A percentile compares a stretch with the other conserved stretches of the same genome.
Conservation (phyloP, 164 flowering plant genomes). For the Annona cherimola region DNA sequence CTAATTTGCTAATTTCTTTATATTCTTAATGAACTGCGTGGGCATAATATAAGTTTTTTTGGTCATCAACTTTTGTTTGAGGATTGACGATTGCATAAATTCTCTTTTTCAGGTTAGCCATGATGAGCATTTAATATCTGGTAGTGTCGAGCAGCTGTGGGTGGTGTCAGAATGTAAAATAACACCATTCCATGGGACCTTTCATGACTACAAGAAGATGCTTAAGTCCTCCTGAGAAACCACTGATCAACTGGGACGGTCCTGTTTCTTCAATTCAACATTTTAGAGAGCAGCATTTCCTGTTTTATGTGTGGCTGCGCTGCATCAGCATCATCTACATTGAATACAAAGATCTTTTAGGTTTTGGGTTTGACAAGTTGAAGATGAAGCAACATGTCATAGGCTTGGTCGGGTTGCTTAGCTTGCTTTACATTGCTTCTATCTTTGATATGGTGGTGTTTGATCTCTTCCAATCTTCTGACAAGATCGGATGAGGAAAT, state of each 20-base stretch:
- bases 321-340: background rate
- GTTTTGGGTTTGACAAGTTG: background rate
- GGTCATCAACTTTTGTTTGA: background rate
- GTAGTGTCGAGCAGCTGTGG: constrained; percentile 97
- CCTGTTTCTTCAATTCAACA: background rate
- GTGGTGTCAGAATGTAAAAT: constrained; percentile 76
- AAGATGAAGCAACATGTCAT: background rate
- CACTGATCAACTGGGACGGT: background rate
- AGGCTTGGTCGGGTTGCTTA: no score
- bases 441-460: no score
- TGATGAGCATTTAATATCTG: constrained; percentile 95
- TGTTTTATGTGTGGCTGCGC: background rate
- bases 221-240: constrained; percentile 41
- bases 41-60: no score
- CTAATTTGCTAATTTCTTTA: background rate
- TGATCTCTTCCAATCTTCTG: no score
- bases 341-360: background rate
- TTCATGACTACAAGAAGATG: constrained; percentile 87
- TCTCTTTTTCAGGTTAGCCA: constrained; percentile 77
- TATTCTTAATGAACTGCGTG: background rate
- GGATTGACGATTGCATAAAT: background rate
- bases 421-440: no score
- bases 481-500: no score
- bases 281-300: background rate
- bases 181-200: constrained; percentile 70